Evolutionary conservation across 805 yeast species (phyloP), one percentile per base, ranked within the genome.

Genomic region (Starmerella apis): DNA sequence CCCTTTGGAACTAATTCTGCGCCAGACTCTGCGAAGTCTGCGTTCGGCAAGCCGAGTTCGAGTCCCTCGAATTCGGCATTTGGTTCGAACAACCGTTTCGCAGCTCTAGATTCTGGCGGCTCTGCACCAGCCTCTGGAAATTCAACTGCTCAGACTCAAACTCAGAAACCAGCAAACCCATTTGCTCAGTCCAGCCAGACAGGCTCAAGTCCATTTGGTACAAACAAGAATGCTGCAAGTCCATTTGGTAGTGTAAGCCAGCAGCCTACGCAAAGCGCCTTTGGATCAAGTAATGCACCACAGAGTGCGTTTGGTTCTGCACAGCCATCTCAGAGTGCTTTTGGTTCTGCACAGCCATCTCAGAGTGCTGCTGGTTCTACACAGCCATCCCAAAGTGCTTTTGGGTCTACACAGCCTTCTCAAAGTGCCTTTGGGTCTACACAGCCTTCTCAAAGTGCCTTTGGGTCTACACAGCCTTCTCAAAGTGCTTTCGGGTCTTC

Each of bases 161-260:
- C 43, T 2, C 16, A 25, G 14, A 41, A 46, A 36, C 35, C 42
- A 27, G 46, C 25, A 10, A 28, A 13, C 14, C 44, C 44, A 18
- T 36, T 46, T 16, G 48, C 39, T 22, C 49, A 46, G 44, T 10
- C 31, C 32, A 45, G 22, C 38, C n/a, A 5, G 28, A 8, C 23
- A 5, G 20, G 25, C 23, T 19, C 24, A 6, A 18, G 38, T 19
- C 18, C n/a, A 8, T 43, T 31, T 18, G 31, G 38, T 7, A 6
- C 41, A 18, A 11, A 5, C 14, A 28, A 18, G 4, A 14, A 9
- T 13, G 24, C 32, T 16, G 16, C 48, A 14, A 18, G 42, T 20
- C 42, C 42, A 22, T 37, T 37, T 13, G 42, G 37, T 22, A 18
- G 22, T 31, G 14, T 18, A 18, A 11, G 6, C 37, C n/a, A 28